Conservation (phyloP, 2,329 filamentous ascomycete genomes). For the Aschersonia sp. region DNA sequence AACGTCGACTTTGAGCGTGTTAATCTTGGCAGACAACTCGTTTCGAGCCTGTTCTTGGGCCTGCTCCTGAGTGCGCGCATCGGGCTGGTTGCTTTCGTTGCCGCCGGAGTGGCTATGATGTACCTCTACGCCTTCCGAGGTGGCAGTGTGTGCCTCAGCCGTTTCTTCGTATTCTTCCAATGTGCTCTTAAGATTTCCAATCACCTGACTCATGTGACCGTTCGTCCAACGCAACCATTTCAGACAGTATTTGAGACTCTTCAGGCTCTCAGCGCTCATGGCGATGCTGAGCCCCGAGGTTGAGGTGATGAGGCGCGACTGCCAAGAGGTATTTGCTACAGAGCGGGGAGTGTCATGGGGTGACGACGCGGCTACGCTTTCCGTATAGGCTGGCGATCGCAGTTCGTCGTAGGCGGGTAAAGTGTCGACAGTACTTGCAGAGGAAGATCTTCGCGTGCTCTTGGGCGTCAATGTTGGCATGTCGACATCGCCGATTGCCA, state of each 20-base stretch:
- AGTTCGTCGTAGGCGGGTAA: slow-evolving; percentile 75
- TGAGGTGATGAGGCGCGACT: slow-evolving; percentile 71
- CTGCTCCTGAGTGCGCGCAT: slow-evolving; percentile 6
- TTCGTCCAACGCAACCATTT: slow-evolving; percentile 71
- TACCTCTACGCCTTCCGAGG: slow-evolving; percentile 4
- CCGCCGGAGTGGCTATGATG: slow-evolving; percentile 1
- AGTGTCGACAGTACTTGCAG: slow-evolving; percentile 55
- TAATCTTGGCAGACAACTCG: slow-evolving; percentile 47
- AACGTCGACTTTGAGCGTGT: slow-evolving; percentile 52
- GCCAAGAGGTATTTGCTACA: slow-evolving; percentile 41
- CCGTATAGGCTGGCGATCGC: slow-evolving; percentile 52
- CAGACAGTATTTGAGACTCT: slow-evolving; percentile 73
- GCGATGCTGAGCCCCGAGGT: slow-evolving; percentile 84
- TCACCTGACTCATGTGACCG: slow-evolving; percentile 60
- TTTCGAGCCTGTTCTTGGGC: slow-evolving; percentile 14
- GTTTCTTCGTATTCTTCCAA: slow-evolving; percentile 64
- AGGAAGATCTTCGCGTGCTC: slow-evolving; percentile 40
- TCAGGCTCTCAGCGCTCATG: slow-evolving; percentile 77
- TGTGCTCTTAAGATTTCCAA: slow-evolving; percentile 57
- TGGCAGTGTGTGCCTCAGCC: background rate
- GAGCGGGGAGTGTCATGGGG: slow-evolving; percentile 13
- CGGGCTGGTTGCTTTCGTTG: background rate
- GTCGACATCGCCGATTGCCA: slow-evolving; percentile 7
- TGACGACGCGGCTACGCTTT: slow-evolving; percentile 36
- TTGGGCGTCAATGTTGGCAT: slow-evolving; percentile 13